Evolutionary conservation across 2,329 filamentous ascomycete species (phyloP), one percentile per base, ranked within the genome.

Genomic region (Clarireedia homoeocarpa): DNA sequence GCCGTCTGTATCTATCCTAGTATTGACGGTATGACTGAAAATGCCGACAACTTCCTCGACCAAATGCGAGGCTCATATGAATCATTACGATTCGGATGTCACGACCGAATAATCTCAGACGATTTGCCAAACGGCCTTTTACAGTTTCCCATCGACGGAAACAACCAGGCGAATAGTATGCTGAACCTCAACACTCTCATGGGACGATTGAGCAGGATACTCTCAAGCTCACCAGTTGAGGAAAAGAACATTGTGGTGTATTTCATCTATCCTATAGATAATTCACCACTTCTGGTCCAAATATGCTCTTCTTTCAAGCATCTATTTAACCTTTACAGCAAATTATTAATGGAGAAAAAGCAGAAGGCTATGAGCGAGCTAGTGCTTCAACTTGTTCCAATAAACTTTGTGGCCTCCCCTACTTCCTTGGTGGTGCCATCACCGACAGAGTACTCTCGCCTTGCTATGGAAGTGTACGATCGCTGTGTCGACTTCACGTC

Each of bases 401-500:
- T 85, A 15, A 80, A 82, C 55, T 74, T 84, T n/a, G 71, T 94
- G 7, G 82, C 85, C 6, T 85, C 83, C 1, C 75, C 82, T 4
- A 78, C 79, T 1, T 77, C 77, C 2, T 71, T 91, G 14, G 78
- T 84, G 1, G 76, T 88, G n/a, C 79, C 84, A 1, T 75, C 80
- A 2, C 79, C 82, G 0, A 68, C 72, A 5, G 83, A 85, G 14
- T 81, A 87, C 63, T 73, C 75, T 46, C 79, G 74, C 55, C 74
- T 91, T 15, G 87, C 86, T 17, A 76, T 89, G 58, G 87, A 92
- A 69, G 81, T 87, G 2, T 94, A 92, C 64, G 87, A 91, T 66
- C 83, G 89, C 5, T 91, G 88, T 65, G 80, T 79, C 10, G 69
- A 80, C 26, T 80, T 81, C 50, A 73, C 73, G 7, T 78, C 80